phyloP scores from a whole-genome alignment of 2,329 filamentous ascomycete species.

The Trichoderma sp. region DNA sequence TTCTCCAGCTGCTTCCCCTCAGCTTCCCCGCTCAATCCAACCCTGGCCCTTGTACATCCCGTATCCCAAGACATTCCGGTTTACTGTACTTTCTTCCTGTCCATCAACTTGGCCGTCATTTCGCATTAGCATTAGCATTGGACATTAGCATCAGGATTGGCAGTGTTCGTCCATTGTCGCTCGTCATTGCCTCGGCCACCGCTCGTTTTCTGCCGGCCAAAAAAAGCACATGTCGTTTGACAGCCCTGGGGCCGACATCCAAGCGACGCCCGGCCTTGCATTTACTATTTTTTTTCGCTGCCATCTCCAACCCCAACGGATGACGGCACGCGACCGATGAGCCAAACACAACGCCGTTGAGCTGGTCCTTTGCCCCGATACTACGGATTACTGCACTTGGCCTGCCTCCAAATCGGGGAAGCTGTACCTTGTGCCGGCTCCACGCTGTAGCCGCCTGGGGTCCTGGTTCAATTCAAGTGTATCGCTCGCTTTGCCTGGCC shows the following conservation, averaged over 20 bases:
- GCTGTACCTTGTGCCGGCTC: conserved; percentile 7
- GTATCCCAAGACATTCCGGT: background rate
- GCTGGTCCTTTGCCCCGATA: conserved; percentile 13
- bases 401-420: conserved; percentile 9
- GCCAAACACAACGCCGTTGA: conserved; percentile 2
- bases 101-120: background rate
- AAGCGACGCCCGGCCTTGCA: background rate
- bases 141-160: background rate
- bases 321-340: conserved; percentile 21
- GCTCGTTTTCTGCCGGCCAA: conserved; percentile 1
- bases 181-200: background rate
- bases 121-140: background rate
- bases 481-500: conserved; percentile 3
- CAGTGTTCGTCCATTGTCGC: background rate
- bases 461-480: conserved; percentile 8
- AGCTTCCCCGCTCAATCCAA: background rate
- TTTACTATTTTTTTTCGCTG: background rate
- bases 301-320: conserved; percentile 14
- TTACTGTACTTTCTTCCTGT: background rate
- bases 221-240: background rate
- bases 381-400: background rate
- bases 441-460: conserved; percentile 16
- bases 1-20: background rate
- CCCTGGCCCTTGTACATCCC: background rate
- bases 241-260: background rate